These are phyloP conservation scores for Passiflora organensis DNA, from an alignment of 345 rosid species.

Conservation along the genomic window DNA sequence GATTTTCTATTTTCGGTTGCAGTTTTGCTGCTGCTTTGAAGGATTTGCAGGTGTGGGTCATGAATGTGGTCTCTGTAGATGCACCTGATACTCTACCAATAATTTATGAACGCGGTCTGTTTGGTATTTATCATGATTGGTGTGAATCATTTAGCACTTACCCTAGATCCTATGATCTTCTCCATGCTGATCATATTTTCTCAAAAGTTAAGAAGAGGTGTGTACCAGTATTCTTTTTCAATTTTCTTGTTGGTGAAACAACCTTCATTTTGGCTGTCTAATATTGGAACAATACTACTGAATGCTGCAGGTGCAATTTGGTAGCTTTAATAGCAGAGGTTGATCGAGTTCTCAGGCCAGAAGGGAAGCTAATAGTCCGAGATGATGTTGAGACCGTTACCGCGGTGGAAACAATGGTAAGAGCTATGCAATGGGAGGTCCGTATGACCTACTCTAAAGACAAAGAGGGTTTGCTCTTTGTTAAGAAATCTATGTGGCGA, in stretches of 20 bases:
- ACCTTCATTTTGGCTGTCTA: neutral
- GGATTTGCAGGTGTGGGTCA: slow-evolving; percentile 83
- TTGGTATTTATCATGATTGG: slow-evolving; percentile 96
- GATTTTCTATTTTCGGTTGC: slow-evolving; percentile 22
- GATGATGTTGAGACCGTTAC: slow-evolving; percentile 59
- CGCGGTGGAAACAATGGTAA: slow-evolving; percentile 54
- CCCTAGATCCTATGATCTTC: slow-evolving; percentile 94
- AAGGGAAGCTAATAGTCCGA: slow-evolving; percentile 74
- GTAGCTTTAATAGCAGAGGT: slow-evolving; percentile 70
- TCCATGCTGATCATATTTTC: slow-evolving; percentile 95
- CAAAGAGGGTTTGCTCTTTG: slow-evolving; percentile 76
- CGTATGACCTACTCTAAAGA: slow-evolving; percentile 70
- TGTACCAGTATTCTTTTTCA: neutral
- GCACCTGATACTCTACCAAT: slow-evolving; percentile 91
- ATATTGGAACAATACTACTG: slow-evolving; percentile 1
- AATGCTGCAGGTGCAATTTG: slow-evolving; percentile 65
- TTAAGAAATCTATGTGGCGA: slow-evolving; percentile 82
- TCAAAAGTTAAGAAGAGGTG: slow-evolving; percentile 75
- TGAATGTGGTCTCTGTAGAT: slow-evolving; percentile 82
- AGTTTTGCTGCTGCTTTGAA: slow-evolving; percentile 90
- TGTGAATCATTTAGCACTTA: slow-evolving; percentile 94
- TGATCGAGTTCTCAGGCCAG: slow-evolving; percentile 82
- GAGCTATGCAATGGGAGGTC: slow-evolving; percentile 78
- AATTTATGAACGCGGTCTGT: slow-evolving; percentile 85
- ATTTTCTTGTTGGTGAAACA: neutral